These are phyloP conservation scores for Saksenaea oblongispora DNA, from an alignment of 371 early-diverging fungal genomes.

Conservation along the genomic window DNA sequence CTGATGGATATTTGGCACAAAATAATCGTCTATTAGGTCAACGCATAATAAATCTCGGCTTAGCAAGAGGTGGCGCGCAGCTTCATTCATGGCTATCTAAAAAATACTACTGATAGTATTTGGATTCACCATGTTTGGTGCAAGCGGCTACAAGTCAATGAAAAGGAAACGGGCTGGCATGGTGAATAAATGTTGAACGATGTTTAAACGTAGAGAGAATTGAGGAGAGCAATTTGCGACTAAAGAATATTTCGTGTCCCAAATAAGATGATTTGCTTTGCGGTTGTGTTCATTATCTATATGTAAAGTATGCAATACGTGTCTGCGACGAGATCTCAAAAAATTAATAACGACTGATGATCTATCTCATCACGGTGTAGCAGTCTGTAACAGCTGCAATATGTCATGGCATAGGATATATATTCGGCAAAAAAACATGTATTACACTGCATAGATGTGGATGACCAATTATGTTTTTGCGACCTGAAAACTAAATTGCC, in stretches of 20 bases:
- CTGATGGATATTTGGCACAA: not conserved
- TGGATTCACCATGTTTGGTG: not conserved
- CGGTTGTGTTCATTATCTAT: not conserved
- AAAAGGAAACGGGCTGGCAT: not conserved
- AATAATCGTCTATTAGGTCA: not conserved
- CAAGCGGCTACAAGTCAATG: not conserved
- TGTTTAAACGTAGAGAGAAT: not conserved
- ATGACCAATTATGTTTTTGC: not conserved
- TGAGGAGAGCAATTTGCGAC: not conserved
- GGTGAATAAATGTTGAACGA: not conserved
- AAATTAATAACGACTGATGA: not conserved
- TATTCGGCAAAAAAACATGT: conserved; percentile 16
- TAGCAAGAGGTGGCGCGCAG: not conserved
- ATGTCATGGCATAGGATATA: conserved; percentile 16
- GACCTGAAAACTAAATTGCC: too few relatives aligned
- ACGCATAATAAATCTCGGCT: not conserved
- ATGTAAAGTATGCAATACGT: conserved; percentile 1
- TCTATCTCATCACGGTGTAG: conserved; percentile 8
- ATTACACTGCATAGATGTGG: not conserved
- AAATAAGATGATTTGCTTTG: too few relatives aligned
- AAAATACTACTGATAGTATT: not conserved
- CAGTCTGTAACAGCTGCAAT: conserved; percentile 7
- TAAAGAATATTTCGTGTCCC: not conserved
- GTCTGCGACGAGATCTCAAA: not conserved
- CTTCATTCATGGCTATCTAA: not conserved